Base-by-base conservation (phyloP, 225 moss, liverwort and hornwort species). In the Bryum argenteum region DNA sequence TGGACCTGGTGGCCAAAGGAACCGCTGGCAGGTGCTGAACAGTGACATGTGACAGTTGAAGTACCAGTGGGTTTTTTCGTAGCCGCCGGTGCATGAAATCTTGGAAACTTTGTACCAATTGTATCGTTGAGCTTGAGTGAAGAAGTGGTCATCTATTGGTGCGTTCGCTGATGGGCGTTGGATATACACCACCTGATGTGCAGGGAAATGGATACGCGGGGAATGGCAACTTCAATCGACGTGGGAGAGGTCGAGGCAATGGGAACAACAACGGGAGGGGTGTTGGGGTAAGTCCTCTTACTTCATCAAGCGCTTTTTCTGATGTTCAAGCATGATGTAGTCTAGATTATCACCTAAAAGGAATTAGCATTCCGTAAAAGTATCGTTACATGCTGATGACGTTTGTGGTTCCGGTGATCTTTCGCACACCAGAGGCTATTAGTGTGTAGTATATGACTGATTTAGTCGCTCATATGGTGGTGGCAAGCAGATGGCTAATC, bases 261-360 rank as follows among this genome's bases (percentile, higher is more conserved):
- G 90, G 93, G 42, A 86, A 89, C 81, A 89, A 89, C 69, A 87
- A 83, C 74, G 90, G 93, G 48, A 86, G 91, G 86, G 91, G 91
- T 53, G 67, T 88, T 70, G 93, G 85, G 77, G 91, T 93, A 78
- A 88, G 88, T 58, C 44, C 26, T 20, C 42, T 22, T 41, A n/a
- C 63, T 18, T 41, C 11, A 24, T 13, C n/a, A n/a, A 58, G 58
- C 14, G 24, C 42, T 11, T 8, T 62, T 19, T 62, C 24, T 62
- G 20, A 17, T 41, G 19, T 62, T n/a, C 11, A 12, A 41, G 15
- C 58, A 15, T 26, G 28, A 5, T 14, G 14, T 16, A 12, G 58
- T 58, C 28, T 24, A 28, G 12, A 58, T 58, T 58, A 0, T 26
- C 15, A 58, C 58, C 28, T 58, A 1, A 5, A 11, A 24, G 8